Base-by-base conservation (phyloP, 176 grass and related monocot genomes). In the Dactylis glomerata region DNA sequence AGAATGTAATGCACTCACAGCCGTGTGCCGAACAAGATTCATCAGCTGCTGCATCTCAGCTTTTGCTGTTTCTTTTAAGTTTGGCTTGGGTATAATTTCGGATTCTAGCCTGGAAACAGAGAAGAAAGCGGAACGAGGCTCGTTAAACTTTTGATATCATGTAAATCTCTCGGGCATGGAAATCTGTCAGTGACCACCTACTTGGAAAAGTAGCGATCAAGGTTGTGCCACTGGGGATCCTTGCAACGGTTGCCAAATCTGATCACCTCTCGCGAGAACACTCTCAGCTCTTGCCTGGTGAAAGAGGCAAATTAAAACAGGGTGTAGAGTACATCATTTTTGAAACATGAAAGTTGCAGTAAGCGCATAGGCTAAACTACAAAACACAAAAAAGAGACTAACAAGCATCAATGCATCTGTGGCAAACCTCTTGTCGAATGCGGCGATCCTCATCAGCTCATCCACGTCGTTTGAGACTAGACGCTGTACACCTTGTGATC, bases 231-330 rank as follows among this genome's bases (percentile, higher is more conserved):
- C 72, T 94, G 92, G 51, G 89, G 84, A 85, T 94, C 81, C 84
- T 91, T 94, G 82, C 92, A 94, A 54, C 86, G 86, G 75, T 94
- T 94, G 30, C 92, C 92, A 82, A 94, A 94, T 54, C 92, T 87
- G 64, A 94, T 66, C 22, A 94, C 89, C 87, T 94, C 89, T 61
- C 42, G 73, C 32, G 86, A 91, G 78, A 94, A 89, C 75, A 91
- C 40, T 54, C 54, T 82, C 32, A 94, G 74, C 58, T 89, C 89
- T 87, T 91, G 80, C 65, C 89, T 94, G 83, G 49, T 76, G 68
- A 17, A 64, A 58, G 47, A 24, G 44, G 14, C 27, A 61, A 45
- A 64, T 64, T 32, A 64, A 32, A 55, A 31, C 54, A 77, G 26
- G 73, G 84, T 84, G 78, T 33, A 9, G 55, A 66, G 58, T 12